Evolutionary conservation across 1,284 basidiomycete genomes (phyloP), one percentile per base, ranked within the genome.

Genomic region (Pseudozyma tsukubaensis): DNA sequence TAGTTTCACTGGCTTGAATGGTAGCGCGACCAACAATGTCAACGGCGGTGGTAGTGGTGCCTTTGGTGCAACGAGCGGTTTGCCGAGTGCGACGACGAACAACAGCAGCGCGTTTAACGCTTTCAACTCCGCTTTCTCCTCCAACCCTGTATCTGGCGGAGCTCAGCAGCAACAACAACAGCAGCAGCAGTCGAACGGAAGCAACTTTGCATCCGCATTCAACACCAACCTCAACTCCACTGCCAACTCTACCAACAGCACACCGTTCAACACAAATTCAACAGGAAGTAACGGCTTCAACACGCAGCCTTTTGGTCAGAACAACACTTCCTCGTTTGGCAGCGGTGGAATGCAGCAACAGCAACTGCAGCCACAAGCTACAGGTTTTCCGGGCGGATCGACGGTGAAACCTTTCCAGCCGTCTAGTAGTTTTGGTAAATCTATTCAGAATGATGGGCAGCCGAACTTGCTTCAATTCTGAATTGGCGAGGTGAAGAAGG

Each of bases 381-480:
- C 78, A 6, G 79, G 78, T 0, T 75, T 78, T 11, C 18, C 42
- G 18, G 70, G 58, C 4, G 76, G 77, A 1, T 76, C 73, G 3
- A 58, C 47, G 2, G 65, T 84, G 29, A 81, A 80, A 54, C 82
- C 82, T 1, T 84, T 84, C 73, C 76, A 82, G 53, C 82, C 82
- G 0, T 72, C 79, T 5, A 69, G 61, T 21, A 69, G 72, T 12
- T 84, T 84, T 56, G 82, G 82, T 13, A 66, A 67, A 45, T 47
- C 53, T 13, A 64, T 73, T 5, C 3, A 51, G 16, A 47, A 63
- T 18, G 53, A 62, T 14, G 57, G 34, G n/a, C 60, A 68, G 34
- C 64, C 70, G 16, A 72, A 67, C 16, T 29, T 72, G 35, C 48
- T 68, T 0, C 70, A 72, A 3, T 72, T 72, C 42, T 72, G 42